Percentiles rank a stretch among this genome's conserved stretches.
phyloP scores from a whole-genome alignment of 2,329 filamentous ascomycete species.

The Plectosphaerella plurivora region DNA sequence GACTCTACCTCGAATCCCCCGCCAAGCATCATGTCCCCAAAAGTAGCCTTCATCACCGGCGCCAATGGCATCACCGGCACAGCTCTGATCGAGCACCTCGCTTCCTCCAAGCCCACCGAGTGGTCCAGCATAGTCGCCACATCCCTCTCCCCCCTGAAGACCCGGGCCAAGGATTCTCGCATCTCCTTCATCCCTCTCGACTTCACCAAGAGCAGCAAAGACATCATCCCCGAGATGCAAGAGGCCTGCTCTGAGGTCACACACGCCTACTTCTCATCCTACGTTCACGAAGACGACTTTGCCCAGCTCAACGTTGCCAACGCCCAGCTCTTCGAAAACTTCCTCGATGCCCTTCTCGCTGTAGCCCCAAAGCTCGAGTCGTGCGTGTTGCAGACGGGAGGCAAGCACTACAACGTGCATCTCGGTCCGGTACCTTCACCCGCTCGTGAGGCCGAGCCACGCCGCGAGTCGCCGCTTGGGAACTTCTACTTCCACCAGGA shows the following conservation, averaged over 20 bases:
- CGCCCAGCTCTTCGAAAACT: neutral
- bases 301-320: neutral
- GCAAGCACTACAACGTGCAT: slow-evolving; percentile 8
- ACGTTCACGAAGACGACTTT: neutral
- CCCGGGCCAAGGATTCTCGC: neutral
- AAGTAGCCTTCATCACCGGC: slow-evolving; percentile 26
- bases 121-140: neutral
- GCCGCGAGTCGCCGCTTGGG: neutral
- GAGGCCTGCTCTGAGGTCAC: neutral
- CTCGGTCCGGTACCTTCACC: slow-evolving; percentile 3
- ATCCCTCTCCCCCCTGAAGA: neutral
- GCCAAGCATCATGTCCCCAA: slow-evolving; percentile 9
- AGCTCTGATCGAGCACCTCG: slow-evolving; percentile 24
- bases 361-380: neutral
- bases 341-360: slow-evolving; percentile 1
- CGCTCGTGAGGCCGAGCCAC: slow-evolving; percentile 1
- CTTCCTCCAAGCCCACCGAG: neutral
- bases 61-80: slow-evolving; percentile 26
- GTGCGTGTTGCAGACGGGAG: slow-evolving; percentile 7
- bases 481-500: slow-evolving; percentile 8
- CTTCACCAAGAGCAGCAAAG: neutral
- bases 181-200: neutral
- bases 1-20: no score
- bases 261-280: slow-evolving; percentile 1
- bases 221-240: neutral